phyloP scores from a whole-genome alignment of 768 basidiomycete genomes.

The Rhodotorula paludigena region DNA sequence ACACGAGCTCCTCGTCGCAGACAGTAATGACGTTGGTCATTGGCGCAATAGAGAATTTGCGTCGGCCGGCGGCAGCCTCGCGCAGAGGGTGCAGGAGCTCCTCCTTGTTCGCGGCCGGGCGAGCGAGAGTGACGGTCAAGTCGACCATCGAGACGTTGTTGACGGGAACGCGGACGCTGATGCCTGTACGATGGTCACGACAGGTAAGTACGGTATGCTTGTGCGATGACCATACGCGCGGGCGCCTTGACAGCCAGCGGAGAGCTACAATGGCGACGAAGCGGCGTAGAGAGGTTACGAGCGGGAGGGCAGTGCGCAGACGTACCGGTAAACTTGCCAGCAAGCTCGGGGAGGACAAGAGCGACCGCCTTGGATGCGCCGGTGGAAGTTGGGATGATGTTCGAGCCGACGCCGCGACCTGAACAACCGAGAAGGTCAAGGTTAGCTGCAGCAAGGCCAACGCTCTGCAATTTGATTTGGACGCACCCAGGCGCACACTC shows the following conservation, averaged over 20 bases:
- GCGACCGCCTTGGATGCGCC: conserved; percentile 47
- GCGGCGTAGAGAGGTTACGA: neutral
- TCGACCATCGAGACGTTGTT: conserved; percentile 49
- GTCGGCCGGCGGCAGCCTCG: conserved; percentile 35
- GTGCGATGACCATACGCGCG: too few species aligned
- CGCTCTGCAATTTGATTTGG: neutral
- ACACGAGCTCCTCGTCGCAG: conserved; percentile 47
- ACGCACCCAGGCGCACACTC: conserved; percentile 19
- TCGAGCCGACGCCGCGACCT: conserved; percentile 43
- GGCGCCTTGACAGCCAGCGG: too few species aligned
- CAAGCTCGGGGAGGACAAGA: conserved; percentile 47
- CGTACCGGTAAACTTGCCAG: conserved; percentile 47
- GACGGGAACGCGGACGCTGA: conserved; percentile 48
- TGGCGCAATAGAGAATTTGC: conserved; percentile 18
- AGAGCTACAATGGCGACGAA: too few species aligned
- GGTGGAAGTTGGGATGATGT: conserved; percentile 47
- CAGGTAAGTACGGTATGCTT: neutral
- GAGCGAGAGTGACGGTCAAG: conserved; percentile 45
- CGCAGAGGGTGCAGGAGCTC: conserved; percentile 45
- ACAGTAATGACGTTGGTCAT: conserved; percentile 44
- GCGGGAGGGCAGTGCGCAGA: neutral
- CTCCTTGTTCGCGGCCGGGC: conserved; percentile 44
- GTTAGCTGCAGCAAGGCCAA: neutral
- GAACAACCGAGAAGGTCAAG: too few species aligned
- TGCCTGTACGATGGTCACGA: conserved; percentile 34